Evolutionary conservation across 257 asterid genomes (phyloP).

Genomic region (Rhazya stricta): DNA sequence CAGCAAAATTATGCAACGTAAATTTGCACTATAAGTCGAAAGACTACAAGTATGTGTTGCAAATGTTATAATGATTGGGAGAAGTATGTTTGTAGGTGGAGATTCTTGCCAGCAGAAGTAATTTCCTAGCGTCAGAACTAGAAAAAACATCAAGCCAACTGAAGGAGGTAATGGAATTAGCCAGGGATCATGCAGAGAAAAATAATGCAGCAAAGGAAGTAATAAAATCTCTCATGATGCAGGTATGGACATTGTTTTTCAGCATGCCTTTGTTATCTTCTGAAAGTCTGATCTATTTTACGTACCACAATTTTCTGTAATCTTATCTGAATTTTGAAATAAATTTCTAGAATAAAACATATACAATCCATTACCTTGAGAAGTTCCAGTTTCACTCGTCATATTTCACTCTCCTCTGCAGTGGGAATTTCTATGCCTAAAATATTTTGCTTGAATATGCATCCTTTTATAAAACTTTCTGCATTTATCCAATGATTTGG

Average conservation of each 20-base stretch:
- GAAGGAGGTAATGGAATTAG: conserved; percentile 36
- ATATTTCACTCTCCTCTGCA: not conserved
- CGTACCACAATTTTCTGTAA: not conserved
- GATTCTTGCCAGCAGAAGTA: conserved; percentile 44
- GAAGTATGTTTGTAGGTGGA: conserved; percentile 42
- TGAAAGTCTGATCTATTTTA: conserved; percentile 4
- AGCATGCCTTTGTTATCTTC: conserved; percentile 15
- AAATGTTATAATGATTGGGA: not conserved
- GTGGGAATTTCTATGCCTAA: not conserved
- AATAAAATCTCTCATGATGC: conserved; percentile 42
- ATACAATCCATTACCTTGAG: not conserved
- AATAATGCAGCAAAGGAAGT: conserved; percentile 53
- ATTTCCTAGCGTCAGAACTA: conserved; percentile 48
- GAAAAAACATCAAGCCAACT: conserved; percentile 43
- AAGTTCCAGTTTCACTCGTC: not conserved
- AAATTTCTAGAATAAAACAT: not conserved
- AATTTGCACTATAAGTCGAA: not conserved
- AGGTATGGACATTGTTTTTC: conserved; percentile 30
- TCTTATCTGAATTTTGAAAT: conserved; percentile 1
- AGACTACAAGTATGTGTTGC: not conserved
- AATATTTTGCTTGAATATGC: not conserved
- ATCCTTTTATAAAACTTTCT: not conserved
- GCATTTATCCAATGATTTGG: not conserved
- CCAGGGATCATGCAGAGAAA: conserved; percentile 41
- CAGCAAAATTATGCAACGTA: not conserved